Percentiles rank a stretch among this genome's conserved stretches.
phyloP scores from a whole-genome alignment of 495 filamentous ascomycete genomes.

The Cryomyces antarcticus region DNA sequence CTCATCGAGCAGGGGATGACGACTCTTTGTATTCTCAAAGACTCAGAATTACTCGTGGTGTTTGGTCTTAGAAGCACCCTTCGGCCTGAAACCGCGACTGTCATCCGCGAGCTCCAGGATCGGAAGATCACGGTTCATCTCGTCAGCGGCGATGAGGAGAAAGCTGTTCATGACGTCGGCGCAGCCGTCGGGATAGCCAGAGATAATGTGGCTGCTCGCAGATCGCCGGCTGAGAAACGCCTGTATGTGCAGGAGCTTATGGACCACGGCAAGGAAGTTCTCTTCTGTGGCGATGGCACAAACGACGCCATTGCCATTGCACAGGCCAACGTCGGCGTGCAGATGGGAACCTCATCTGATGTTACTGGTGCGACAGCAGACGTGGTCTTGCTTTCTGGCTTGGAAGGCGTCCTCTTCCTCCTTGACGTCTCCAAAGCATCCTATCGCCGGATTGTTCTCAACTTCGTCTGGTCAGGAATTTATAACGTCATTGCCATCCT shows the following conservation, averaged over 20 bases:
- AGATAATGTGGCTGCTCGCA: conserved; percentile 26
- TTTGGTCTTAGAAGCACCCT: conserved; percentile 40
- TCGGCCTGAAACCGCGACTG: conserved; percentile 31
- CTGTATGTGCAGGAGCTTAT: conserved; percentile 31
- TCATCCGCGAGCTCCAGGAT: conserved; percentile 28
- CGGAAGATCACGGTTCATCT: conserved; percentile 38
- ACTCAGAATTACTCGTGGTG: conserved; percentile 28
- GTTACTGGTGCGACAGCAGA: conserved; percentile 51
- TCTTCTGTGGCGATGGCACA: conserved; percentile 64
- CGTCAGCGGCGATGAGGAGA: conserved; percentile 49
- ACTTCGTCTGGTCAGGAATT: conserved; percentile 52
- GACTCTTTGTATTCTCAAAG: conserved; percentile 40
- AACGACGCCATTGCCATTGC: conserved; percentile 63
- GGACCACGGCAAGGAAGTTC: conserved; percentile 14
- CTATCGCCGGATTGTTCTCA: conserved; percentile 37
- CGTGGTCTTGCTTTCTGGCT: conserved; percentile 40
- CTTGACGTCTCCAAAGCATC: conserved; percentile 36
- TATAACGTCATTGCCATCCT: conserved; percentile 60
- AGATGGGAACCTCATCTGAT: conserved; percentile 40
- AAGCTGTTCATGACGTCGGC: conserved; percentile 35
- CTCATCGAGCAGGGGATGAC: conserved; percentile 30
- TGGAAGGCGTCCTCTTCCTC: conserved; percentile 35
- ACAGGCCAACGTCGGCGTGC: conserved; percentile 49
- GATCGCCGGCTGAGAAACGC: conserved; percentile 41
- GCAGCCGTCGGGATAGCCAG: conserved; percentile 29